Evolutionary conservation across 805 yeast species (phyloP).

Genomic region (Candida manassasensis): DNA sequence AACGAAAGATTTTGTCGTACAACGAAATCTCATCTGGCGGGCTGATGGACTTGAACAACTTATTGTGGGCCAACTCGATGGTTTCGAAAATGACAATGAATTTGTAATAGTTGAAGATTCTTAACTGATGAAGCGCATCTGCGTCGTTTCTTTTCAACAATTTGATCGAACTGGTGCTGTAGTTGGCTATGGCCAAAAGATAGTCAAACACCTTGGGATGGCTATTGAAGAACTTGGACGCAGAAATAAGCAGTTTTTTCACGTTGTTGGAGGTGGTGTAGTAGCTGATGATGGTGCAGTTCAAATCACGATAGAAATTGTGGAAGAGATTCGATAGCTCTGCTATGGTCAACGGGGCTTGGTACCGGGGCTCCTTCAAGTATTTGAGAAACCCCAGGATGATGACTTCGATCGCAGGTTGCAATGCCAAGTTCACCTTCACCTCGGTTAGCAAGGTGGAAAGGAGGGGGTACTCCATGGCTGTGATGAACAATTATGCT

Average conservation of each 20-base stretch:
- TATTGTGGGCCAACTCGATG: slow-evolving; percentile 30
- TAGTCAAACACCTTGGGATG: slow-evolving; percentile 34
- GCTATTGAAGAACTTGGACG: slow-evolving; percentile 22
- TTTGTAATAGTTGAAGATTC: slow-evolving; percentile 39
- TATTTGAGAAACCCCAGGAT: slow-evolving; percentile 28
- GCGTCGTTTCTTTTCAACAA: slow-evolving; percentile 33
- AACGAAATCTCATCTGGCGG: slow-evolving; percentile 21
- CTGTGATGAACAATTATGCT: too few relatives aligned
- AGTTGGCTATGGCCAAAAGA: slow-evolving; percentile 38
- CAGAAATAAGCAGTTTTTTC: slow-evolving; percentile 33
- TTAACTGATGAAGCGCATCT: slow-evolving; percentile 33
- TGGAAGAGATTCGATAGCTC: slow-evolving; percentile 33
- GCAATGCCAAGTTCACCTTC: slow-evolving; percentile 15
- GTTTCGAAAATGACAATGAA: slow-evolving; percentile 28
- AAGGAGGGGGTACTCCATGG: slow-evolving; percentile 10
- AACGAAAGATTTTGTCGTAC: slow-evolving; percentile 36
- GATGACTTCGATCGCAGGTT: slow-evolving; percentile 24
- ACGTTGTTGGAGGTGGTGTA: slow-evolving; percentile 36
- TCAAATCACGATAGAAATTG: slow-evolving; percentile 34
- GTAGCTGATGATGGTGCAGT: slow-evolving; percentile 26
- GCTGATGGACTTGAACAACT: slow-evolving; percentile 22
- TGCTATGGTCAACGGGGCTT: slow-evolving; percentile 31
- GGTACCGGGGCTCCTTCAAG: slow-evolving; percentile 41
- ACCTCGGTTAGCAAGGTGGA: slow-evolving; percentile 21
- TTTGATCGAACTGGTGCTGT: slow-evolving; percentile 32